Evolutionary conservation across 2,329 filamentous ascomycete species (phyloP), one percentile per base, ranked within the genome.

Genomic region (Fusarium anthophilum): DNA sequence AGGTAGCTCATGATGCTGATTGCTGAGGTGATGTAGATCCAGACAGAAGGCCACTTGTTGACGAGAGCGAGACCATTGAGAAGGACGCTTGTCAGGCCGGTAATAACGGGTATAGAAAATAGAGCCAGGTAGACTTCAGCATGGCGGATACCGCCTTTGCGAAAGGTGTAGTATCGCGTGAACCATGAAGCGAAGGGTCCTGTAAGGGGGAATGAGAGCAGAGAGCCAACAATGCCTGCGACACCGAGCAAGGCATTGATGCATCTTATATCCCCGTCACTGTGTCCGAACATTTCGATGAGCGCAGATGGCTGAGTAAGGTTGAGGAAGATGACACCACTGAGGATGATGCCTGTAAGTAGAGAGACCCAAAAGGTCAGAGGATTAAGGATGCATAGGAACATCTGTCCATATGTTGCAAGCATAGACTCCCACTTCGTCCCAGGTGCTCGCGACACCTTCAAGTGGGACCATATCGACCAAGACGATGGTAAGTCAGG

Each of bases 301-400:
- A 75, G 60, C 0, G 41, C 38, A 5, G 18, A 28, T 3, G 60
- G 62, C 9, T 75, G 73, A 18, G 73, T 68, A 5, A 75, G 56
- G 28, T 39, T 64, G 2, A 75, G 24, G 18, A 73, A 64, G 10
- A 75, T 32, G 5, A 73, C 51, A 2, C 73, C 69, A 8, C 72
- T 73, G 1, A 75, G 66, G 17, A 56, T 70, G 12, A 68, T 66
- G 2, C 74, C 74, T 0, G 69, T 47, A 8, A 76, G 74, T 1
- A 76, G 14, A 14, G 71, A 69, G 8, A 76, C 69, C 74, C 74
- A 75, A 5, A 76, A 76, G 3, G 69, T 76, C 2, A 76, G 60
- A 9, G 74, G 74, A 6, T 76, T 76, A 3, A 76, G 30, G 5
- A 76, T 65, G 5, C 74, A 76, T 6, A 75, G 18, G 4, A 75